These are phyloP conservation scores for Quercus robur DNA, from an alignment of 306 rosid genomes.

Conservation along the genomic window DNA sequence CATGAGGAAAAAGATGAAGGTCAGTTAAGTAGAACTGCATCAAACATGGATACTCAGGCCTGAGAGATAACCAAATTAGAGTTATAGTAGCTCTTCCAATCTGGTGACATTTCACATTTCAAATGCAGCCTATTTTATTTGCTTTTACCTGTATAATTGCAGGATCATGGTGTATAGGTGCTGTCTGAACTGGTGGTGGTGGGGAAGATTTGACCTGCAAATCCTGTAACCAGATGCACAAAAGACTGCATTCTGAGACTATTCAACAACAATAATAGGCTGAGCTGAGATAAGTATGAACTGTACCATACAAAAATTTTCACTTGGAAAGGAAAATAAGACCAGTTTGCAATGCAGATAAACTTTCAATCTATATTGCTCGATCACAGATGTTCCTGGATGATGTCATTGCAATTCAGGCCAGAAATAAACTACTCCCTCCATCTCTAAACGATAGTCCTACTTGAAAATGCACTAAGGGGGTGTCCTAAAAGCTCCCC, in stretches of 20 bases:
- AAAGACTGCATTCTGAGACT: neutral
- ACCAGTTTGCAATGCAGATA: neutral
- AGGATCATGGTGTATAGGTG: slow-evolving; percentile 18
- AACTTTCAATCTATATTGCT: neutral
- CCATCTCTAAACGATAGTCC: too few species aligned
- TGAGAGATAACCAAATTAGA: neutral
- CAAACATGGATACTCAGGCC: neutral
- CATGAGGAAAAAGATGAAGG: neutral
- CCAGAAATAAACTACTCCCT: neutral
- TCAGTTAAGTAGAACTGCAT: neutral
- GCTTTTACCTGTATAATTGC: slow-evolving; percentile 22
- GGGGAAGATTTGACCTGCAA: slow-evolving; percentile 23
- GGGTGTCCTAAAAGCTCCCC: too few species aligned
- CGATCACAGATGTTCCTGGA: neutral
- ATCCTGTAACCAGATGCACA: slow-evolving; percentile 16
- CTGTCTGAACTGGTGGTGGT: slow-evolving; percentile 15
- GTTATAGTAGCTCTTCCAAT: neutral
- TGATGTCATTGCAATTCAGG: neutral
- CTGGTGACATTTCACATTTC: neutral
- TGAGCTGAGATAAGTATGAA: neutral
- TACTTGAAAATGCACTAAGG: too few species aligned
- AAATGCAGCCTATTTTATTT: neutral
- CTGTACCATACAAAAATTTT: neutral
- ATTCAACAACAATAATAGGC: neutral
- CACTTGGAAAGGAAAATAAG: neutral